Evolutionary conservation across 2,329 filamentous ascomycete species (phyloP).

Genomic region (Colletotrichum agaves): DNA sequence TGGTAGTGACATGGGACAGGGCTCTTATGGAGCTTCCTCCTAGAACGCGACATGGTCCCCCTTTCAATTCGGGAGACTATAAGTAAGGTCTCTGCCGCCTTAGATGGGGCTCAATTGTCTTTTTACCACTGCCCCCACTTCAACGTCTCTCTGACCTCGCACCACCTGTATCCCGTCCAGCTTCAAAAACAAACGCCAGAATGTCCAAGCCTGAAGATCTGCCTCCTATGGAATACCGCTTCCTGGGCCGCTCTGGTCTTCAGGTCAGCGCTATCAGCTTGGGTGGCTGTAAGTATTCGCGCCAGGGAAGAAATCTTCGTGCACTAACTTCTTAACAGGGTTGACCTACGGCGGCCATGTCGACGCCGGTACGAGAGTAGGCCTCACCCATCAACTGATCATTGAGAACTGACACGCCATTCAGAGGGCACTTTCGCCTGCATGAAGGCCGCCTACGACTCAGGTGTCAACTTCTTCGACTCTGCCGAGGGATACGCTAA

Average conservation of each 20-base stretch:
- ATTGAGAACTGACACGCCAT: background rate
- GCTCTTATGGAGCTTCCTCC: constrained; percentile 28
- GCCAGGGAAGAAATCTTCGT: background rate
- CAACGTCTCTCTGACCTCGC: constrained; percentile 22
- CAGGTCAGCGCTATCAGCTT: constrained; percentile 80
- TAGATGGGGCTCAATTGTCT: constrained; percentile 2
- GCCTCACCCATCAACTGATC: background rate
- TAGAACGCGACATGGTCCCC: constrained; percentile 10
- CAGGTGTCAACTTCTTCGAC: constrained; percentile 72
- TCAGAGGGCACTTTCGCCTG: constrained; percentile 62
- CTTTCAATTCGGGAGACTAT: constrained; percentile 28
- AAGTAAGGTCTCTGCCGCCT: constrained; percentile 29
- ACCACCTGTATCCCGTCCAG: background rate
- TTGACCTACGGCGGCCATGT: constrained; percentile 81
- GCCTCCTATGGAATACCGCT: constrained; percentile 75
- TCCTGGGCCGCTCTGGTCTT: constrained; percentile 76
- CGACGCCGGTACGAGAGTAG: constrained; percentile 63
- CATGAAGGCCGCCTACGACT: constrained; percentile 70
- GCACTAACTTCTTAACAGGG: constrained; percentile 43
- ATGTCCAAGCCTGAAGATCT: constrained; percentile 56
- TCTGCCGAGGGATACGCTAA: constrained; percentile 67
- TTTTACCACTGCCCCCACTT: constrained; percentile 2
- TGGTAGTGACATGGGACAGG: constrained; percentile 17
- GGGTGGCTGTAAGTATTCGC: constrained; percentile 62
- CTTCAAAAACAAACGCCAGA: constrained; percentile 29